Conservation (phyloP, 345 rosid genomes). For the Hibiscus tridactylites region DNA sequence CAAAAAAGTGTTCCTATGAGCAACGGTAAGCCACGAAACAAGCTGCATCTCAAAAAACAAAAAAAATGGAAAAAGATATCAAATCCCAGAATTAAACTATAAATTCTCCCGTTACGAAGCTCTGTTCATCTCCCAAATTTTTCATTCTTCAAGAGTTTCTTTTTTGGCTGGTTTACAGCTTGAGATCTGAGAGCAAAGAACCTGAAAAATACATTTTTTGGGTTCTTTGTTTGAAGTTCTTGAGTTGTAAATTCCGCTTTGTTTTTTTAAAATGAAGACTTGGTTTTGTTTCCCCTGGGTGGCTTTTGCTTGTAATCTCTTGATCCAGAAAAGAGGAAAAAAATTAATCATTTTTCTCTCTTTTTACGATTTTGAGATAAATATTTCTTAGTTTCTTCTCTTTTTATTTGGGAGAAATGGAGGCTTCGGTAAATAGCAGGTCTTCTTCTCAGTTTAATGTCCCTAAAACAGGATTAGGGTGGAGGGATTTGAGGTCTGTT, state of each 20-base stretch:
- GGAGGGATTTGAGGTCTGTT: conserved; percentile 28
- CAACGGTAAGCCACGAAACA: background rate
- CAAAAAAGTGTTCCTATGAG: too few relatives aligned
- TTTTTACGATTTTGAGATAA: too few relatives aligned
- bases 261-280: too few relatives aligned
- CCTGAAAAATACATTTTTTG: background rate
- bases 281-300: too few relatives aligned
- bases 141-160: background rate
- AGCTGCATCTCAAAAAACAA: background rate
- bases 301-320: too few relatives aligned
- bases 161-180: background rate
- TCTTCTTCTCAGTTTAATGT: conserved; percentile 4
- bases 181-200: background rate
- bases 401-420: conserved; percentile 23
- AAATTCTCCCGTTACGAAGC: background rate
- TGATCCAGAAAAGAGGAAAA: background rate
- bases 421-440: too few relatives aligned
- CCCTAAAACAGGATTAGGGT: conserved; percentile 27
- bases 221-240: background rate
- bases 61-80: background rate
- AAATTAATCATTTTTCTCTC: too few relatives aligned
- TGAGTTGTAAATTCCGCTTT: background rate
- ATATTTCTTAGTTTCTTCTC: too few relatives aligned
- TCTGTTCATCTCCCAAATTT: background rate
- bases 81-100: background rate